These are phyloP conservation scores for Auricularia cornea DNA, from an alignment of 768 basidiomycete species.

Conservation along the genomic window DNA sequence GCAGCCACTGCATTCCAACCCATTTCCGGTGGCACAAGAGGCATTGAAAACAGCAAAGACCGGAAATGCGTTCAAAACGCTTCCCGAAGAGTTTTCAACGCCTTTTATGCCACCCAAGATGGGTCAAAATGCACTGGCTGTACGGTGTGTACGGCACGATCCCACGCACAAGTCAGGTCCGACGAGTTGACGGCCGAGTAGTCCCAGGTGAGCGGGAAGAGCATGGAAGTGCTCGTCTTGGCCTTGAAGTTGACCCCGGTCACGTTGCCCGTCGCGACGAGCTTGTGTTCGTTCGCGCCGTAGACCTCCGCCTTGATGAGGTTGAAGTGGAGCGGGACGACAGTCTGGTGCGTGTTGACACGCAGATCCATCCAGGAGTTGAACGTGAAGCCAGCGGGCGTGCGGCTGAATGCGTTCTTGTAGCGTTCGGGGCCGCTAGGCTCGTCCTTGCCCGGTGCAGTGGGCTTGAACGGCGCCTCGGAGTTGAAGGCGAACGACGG, in stretches of 20 bases:
- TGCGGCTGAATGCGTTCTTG: slow-evolving; percentile 52
- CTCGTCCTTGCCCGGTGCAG: slow-evolving; percentile 17
- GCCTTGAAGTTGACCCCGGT: slow-evolving; percentile 54
- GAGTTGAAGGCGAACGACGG: slow-evolving; percentile 61
- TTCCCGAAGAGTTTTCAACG: too few species aligned
- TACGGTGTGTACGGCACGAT: too few species aligned
- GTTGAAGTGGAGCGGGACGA: slow-evolving; percentile 67
- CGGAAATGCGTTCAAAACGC: too few species aligned
- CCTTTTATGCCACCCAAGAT: too few species aligned
- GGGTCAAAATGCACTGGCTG: too few species aligned
- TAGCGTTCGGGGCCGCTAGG: slow-evolving; percentile 23
- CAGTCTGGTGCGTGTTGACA: slow-evolving; percentile 66
- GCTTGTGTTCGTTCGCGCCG: slow-evolving; percentile 55
- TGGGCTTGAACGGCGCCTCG: slow-evolving; percentile 48
- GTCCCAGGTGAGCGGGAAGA: slow-evolving; percentile 74
- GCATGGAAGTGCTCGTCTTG: slow-evolving; percentile 52
- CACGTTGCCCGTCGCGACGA: slow-evolving; percentile 61
- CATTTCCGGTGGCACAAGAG: too few species aligned
- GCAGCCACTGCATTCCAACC: too few species aligned
- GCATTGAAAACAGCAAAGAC: too few species aligned
- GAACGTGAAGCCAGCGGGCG: slow-evolving; percentile 88
- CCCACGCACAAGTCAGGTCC: slow-evolving; percentile 60
- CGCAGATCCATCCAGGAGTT: slow-evolving; percentile 66
- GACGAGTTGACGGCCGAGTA: slow-evolving; percentile 72
- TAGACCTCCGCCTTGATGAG: slow-evolving; percentile 58